Conservation (phyloP, 108 stramenopile genomes). For the Nitzschia sp. region DNA sequence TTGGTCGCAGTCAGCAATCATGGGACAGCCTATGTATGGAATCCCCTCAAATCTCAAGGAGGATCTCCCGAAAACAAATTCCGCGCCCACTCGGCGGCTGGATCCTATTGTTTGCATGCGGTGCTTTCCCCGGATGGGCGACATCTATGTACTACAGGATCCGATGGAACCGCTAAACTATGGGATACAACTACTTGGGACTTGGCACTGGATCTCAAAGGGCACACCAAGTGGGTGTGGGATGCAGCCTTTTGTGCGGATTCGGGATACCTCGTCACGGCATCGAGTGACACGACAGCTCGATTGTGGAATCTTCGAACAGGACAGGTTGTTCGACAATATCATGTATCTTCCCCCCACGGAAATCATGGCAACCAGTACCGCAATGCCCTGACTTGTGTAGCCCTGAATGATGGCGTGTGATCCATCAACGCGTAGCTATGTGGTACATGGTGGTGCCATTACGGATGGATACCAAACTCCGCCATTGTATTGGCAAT, state of each 20-base stretch:
- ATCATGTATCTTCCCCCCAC: slow-evolving; percentile 21
- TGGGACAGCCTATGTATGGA: slow-evolving; percentile 87
- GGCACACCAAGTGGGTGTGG: slow-evolving; percentile 95
- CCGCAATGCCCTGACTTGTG: slow-evolving; percentile 88
- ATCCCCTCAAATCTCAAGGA: slow-evolving; percentile 36
- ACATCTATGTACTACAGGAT: slow-evolving; percentile 89
- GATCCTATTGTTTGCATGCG: slow-evolving; percentile 76
- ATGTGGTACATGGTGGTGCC: too few species aligned
- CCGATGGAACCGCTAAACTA: slow-evolving; percentile 88
- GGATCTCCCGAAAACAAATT: slow-evolving; percentile 61
- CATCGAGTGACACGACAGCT: slow-evolving; percentile 89
- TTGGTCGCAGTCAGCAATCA: slow-evolving; percentile 85
- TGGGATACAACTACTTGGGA: slow-evolving; percentile 86
- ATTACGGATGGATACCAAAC: too few species aligned
- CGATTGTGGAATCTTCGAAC: slow-evolving; percentile 92
- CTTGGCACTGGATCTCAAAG: slow-evolving; percentile 64
- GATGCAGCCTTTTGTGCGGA: slow-evolving; percentile 97
- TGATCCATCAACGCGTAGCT: slow-evolving; percentile 13
- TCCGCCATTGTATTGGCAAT: too few species aligned
- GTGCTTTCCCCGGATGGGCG: slow-evolving; percentile 82
- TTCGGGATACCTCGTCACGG: slow-evolving; percentile 93
- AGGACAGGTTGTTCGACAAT: slow-evolving; percentile 88
- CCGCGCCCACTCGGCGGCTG: slow-evolving; percentile 65
- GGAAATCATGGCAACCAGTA: slow-evolving; percentile 70
- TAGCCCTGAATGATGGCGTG: slow-evolving; percentile 93